Percentiles rank a stretch among this genome's conserved stretches.
phyloP scores from a whole-genome alignment of 345 rosid genomes.

The Sonneratia caseolaris region DNA sequence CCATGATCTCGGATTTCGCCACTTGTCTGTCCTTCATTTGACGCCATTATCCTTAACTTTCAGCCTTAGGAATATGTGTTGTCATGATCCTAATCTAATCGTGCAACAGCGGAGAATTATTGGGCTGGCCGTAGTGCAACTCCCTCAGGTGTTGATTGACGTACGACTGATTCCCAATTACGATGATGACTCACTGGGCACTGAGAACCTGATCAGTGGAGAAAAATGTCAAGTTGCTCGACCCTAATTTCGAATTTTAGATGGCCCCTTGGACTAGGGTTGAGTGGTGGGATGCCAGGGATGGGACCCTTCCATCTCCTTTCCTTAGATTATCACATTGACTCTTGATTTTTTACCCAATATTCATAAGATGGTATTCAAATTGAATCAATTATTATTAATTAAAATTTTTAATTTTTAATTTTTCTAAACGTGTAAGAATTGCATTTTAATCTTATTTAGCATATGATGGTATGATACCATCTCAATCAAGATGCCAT shows the following conservation, averaged over 20 bases:
- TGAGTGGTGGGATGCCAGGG: background rate
- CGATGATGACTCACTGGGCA: background rate
- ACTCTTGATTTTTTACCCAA: background rate
- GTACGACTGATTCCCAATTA: background rate
- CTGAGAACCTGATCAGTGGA: background rate
- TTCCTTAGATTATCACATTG: background rate
- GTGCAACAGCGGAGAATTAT: background rate
- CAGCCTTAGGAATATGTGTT: too few relatives aligned
- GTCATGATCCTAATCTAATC: background rate
- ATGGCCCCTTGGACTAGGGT: background rate
- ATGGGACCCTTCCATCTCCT: background rate
- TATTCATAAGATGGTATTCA: background rate
- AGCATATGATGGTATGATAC: too few relatives aligned
- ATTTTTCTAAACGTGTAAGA: too few relatives aligned
- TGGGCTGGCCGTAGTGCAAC: background rate
- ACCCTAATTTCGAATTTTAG: background rate
- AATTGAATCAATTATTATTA: too few relatives aligned
- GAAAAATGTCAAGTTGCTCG: background rate
- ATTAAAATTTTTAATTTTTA: too few relatives aligned
- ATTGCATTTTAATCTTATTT: too few relatives aligned
- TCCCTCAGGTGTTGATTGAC: background rate
- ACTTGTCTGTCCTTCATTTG: background rate
- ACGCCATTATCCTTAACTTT: background rate
- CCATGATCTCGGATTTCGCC: background rate
- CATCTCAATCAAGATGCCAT: too few relatives aligned